Percentiles rank a stretch among this genome's conserved stretches.
Conservation (phyloP, 1,284 basidiomycete genomes). For the Takashimella koratensis region DNA sequence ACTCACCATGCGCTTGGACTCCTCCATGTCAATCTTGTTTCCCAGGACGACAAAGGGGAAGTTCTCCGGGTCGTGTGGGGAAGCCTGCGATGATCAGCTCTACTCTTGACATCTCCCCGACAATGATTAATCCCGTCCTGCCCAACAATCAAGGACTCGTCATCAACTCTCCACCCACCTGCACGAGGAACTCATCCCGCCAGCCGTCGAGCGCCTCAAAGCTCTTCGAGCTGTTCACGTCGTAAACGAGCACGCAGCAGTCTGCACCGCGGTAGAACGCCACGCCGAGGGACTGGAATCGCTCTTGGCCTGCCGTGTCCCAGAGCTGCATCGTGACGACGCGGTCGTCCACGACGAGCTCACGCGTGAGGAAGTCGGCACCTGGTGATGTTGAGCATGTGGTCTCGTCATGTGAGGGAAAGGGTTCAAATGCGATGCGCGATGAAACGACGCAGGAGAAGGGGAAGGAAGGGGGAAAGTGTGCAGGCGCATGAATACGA, state of each 20-base stretch:
- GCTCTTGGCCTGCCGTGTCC: conserved; percentile 99
- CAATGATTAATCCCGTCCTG: no score
- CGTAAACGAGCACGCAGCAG: conserved; percentile 98
- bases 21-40: conserved; percentile 99
- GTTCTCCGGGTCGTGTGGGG: conserved; percentile 97
- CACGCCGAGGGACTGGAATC: conserved; percentile 97
- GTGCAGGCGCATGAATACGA: no score
- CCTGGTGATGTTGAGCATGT: conserved; percentile 35
- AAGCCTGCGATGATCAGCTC: no score
- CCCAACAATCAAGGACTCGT: no score
- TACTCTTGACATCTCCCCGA: no score
- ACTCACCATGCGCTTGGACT: conserved; percentile 91
- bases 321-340: conserved; percentile 99
- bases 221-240: conserved; percentile 97
- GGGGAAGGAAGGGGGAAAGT: not conserved
- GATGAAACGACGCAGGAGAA: not conserved
- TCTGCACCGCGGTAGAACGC: conserved; percentile 99
- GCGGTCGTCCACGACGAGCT: conserved; percentile 97
- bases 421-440: not conserved
- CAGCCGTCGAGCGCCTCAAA: conserved; percentile 95
- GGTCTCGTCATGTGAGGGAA: not conserved
- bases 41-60: conserved; percentile 98
- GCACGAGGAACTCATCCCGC: conserved; percentile 96
- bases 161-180: conserved; percentile 46
- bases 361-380: conserved; percentile 80